Conservation (phyloP, 2,329 filamentous ascomycete species). For the Elsinoe ampelina region DNA sequence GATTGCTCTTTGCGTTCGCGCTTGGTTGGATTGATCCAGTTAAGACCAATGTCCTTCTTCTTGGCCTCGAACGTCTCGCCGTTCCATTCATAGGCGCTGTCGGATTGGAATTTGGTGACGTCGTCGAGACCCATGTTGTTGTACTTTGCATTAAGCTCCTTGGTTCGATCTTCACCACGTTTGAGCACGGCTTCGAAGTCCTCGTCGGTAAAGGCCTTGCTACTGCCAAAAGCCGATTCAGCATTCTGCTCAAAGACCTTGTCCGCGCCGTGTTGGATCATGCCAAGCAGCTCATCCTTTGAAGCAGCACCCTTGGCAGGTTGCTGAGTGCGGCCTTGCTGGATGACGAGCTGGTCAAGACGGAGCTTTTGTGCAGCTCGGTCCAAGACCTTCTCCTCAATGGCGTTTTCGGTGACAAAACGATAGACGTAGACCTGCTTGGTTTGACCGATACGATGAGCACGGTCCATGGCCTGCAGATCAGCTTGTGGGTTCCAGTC, state of each 20-base stretch:
- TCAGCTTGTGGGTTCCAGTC: constrained; percentile 99
- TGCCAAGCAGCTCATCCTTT: constrained; percentile 90
- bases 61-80: constrained; percentile 87
- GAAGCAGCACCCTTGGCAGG: constrained; percentile 85
- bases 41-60: constrained; percentile 76
- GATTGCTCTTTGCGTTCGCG: constrained; percentile 96
- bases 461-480: constrained; percentile 96
- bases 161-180: constrained; percentile 80
- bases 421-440: constrained; percentile 96
- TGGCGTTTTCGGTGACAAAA: constrained; percentile 95
- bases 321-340: constrained; percentile 88
- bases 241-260: constrained; percentile 74
- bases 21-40: constrained; percentile 97
- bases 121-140: constrained; percentile 96
- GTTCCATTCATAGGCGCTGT: constrained; percentile 98
- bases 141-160: constrained; percentile 84
- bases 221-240: constrained; percentile 50
- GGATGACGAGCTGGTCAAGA: constrained; percentile 93
- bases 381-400: constrained; percentile 96
- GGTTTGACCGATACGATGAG: constrained; percentile 95
- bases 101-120: constrained; percentile 92
- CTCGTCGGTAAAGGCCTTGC: constrained; percentile 64
- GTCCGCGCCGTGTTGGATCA: constrained; percentile 99
- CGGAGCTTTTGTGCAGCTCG: constrained; percentile 93
- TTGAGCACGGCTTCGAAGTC: constrained; percentile 84